Base-by-base conservation (phyloP, 805 yeast genomes). In the Schizosaccharomyces lindneri region DNA sequence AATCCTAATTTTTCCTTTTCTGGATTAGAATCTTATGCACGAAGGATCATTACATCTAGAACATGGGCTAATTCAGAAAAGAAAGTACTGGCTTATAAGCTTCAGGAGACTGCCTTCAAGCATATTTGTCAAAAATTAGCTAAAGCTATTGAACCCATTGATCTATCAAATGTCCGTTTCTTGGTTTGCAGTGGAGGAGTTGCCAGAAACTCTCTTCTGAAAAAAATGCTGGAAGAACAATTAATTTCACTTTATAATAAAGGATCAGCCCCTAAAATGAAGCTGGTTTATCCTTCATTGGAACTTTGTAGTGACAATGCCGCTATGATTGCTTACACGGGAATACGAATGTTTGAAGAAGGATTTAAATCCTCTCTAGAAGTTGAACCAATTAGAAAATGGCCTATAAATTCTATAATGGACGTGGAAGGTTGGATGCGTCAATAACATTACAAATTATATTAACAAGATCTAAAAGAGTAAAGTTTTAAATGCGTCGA, bases 281-380 rank as follows among this genome's bases (percentile, higher is more conserved):
- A 64, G 1, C 79, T 82, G 59, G 79, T 79, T 65, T 87, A 81
- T 66, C 95, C 97, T 0, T 81, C 79, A 24, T 73, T 81, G 1
- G 71, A 76, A 1, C 73, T 88, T 63, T 93, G 98, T 69, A 87
- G 97, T 0, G 98, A 93, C 68, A 93, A 93, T 70, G 95, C 97
- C 0, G 80, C 87, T 1, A 93, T 93, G 98, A 93, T 93, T 61
- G 98, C 96, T 0, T 87, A 94, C 82, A 95, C 97, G 0, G 98
- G 97, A 0, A 86, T 90, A 7, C 96, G 90, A 69, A 72, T 89
- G 21, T 84, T 73, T 68, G 95, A 69, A 19, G 76, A 78, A 5
- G 64, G 69, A 0, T 46, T 72, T 9, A 67, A 76, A 13, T 79
- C 88, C 0, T 78, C 76, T 5, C 66, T 85, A 55, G 76, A 72